phyloP scores from a whole-genome alignment of 2,329 filamentous ascomycete genomes.

The Diaporthe vexans region DNA sequence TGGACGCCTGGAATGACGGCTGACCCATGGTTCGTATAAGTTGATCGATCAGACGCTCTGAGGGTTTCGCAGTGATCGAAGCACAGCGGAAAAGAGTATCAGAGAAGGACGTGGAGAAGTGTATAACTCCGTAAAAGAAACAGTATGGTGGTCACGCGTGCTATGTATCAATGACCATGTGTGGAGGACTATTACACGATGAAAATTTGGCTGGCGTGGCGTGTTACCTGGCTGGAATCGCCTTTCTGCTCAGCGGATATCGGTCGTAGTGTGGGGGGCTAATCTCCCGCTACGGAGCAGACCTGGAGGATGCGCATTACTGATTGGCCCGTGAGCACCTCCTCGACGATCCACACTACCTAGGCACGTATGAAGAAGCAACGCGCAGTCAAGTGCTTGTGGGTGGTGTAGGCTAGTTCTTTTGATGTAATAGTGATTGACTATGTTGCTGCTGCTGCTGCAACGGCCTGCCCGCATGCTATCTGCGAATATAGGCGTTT shows the following conservation, averaged over 20 bases:
- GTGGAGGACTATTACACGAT: constrained; percentile 18
- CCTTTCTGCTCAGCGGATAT: constrained; percentile 3
- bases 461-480: not conserved
- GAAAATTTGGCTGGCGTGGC: constrained; percentile 37
- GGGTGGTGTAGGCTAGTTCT: not conserved
- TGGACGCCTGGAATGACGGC: constrained; percentile 82
- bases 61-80: not conserved
- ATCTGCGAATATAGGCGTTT: not conserved
- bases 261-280: constrained; percentile 31
- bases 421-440: not conserved
- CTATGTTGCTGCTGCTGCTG: constrained; percentile 3
- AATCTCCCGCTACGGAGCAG: constrained; percentile 22
- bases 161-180: constrained; percentile 12
- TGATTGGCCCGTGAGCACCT: constrained; percentile 21
- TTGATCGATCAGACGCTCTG: not conserved
- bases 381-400: not conserved
- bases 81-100: not conserved
- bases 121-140: not conserved
- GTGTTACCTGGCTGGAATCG: constrained; percentile 30
- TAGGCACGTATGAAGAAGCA: not conserved
- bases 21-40: constrained; percentile 72
- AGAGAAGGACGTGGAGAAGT: not conserved
- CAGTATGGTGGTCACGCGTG: not conserved
- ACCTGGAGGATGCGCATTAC: not conserved
- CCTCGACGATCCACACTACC: not conserved